A percentile compares a stretch with the other conserved stretches of the same genome.
Evolutionary conservation across 2,329 filamentous ascomycete species (phyloP).

Genomic region (Lachnellula occidentalis): DNA sequence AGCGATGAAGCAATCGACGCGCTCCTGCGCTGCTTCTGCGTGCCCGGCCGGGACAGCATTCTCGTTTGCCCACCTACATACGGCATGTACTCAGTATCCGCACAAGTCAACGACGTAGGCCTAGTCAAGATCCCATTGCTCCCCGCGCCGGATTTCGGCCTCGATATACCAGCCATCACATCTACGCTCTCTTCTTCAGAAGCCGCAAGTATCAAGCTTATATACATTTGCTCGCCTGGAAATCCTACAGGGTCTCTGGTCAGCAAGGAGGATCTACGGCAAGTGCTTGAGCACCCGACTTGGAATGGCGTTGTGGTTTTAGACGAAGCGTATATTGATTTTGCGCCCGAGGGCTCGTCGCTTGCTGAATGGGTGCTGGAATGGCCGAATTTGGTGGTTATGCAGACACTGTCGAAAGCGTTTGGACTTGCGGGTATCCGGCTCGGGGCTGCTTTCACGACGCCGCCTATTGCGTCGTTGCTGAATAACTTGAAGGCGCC

Average conservation of each 20-base stretch:
- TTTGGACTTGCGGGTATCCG: slow-evolving; percentile 94
- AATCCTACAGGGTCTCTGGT: slow-evolving; percentile 86
- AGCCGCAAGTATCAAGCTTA: slow-evolving; percentile 70
- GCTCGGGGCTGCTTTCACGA: slow-evolving; percentile 78
- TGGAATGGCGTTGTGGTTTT: slow-evolving; percentile 95
- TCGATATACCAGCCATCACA: slow-evolving; percentile 66
- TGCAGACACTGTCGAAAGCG: slow-evolving; percentile 98
- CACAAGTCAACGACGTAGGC: slow-evolving; percentile 85
- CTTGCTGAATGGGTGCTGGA: slow-evolving; percentile 88
- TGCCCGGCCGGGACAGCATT: slow-evolving; percentile 81
- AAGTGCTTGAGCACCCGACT: slow-evolving; percentile 74
- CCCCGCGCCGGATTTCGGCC: slow-evolving; percentile 62
- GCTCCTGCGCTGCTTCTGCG: slow-evolving; percentile 87
- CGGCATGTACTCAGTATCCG: slow-evolving; percentile 95
- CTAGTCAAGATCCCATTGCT: slow-evolving; percentile 83
- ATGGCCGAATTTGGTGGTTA: slow-evolving; percentile 92
- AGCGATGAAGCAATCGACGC: slow-evolving; percentile 97
- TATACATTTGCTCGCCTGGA: slow-evolving; percentile 90
- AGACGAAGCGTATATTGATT: slow-evolving; percentile 97
- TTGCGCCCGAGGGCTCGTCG: slow-evolving; percentile 71
- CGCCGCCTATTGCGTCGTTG: slow-evolving; percentile 66
- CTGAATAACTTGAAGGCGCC: slow-evolving; percentile 93
- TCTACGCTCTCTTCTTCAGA: slow-evolving; percentile 53
- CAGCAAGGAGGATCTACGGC: slow-evolving; percentile 65
- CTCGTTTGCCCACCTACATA: slow-evolving; percentile 95